Evolutionary conservation across 768 basidiomycete genomes (phyloP), one percentile per base, ranked within the genome.

Genomic region (Dendrothele bispora): DNA sequence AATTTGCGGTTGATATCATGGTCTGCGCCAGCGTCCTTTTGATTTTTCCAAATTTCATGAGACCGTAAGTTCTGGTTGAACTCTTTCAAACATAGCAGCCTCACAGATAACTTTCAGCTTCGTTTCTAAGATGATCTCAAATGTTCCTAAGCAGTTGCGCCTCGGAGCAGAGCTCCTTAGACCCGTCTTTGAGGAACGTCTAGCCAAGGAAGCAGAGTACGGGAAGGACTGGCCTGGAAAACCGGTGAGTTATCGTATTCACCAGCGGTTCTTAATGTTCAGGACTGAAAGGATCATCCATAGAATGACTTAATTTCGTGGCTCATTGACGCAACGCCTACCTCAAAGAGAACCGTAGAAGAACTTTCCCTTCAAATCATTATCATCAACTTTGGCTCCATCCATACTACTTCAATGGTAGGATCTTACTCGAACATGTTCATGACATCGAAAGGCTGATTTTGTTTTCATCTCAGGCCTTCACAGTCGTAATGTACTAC

Each of bases 101-200:
- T 29, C 30, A 5, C 12, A 43, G 7, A 18, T 20, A 8, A 12
- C 8, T 42, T 5, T 17, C 39, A 55, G 51, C 20, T 47, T 55
- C 4, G 53, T 48, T 5, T 50, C 40, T 6, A 44, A 37, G 7
- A 41, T 49, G 21, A 22, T 61, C 26, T 57, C 57, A 2, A 46
- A 46, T 1, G 49, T 55, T 22, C 51, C 49, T 12, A 43, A 39
- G 12, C 45, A 46, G 14, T 42, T 58, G n/a, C 37, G 49, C 35
- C 48, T 42, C 14, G 46, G 48, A 1, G n/a, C 43, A 4, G 37
- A 51, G 12, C 53, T 43, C 28, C 39, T 59, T 17, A 39, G 45
- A 5, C 57, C 58, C 6, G 40, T 53, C 1, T 46, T 61, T 21
- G 42, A 51, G 29, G 46, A 52, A 6, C 35, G 50, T 22, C 41